A percentile compares a stretch with the other conserved stretches of the same genome.
These are phyloP conservation scores for Pichia nanzhaoensis DNA, from an alignment of 805 yeast species.

Conservation along the genomic window DNA sequence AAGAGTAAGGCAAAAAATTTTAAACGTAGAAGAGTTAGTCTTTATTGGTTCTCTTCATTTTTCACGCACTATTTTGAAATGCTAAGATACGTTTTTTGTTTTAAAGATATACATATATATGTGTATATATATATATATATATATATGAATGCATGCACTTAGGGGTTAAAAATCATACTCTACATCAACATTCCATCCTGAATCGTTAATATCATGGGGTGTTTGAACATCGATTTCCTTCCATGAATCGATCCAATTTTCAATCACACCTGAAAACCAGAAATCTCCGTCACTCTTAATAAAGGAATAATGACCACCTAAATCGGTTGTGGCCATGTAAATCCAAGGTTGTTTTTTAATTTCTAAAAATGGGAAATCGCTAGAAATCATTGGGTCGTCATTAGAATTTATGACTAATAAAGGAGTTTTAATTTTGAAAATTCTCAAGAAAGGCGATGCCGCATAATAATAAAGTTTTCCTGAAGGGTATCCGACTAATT, in stretches of 20 bases:
- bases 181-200: constrained; percentile 15
- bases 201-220: constrained; percentile 14
- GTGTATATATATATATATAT: no score
- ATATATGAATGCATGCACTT: not conserved
- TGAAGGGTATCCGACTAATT: constrained; percentile 53
- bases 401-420: constrained; percentile 49
- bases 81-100: no score
- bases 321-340: constrained; percentile 47
- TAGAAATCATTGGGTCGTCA: constrained; percentile 64
- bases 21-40: no score
- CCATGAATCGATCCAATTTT: constrained; percentile 35
- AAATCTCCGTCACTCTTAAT: constrained; percentile 37
- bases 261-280: constrained; percentile 42
- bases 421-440: constrained; percentile 55
- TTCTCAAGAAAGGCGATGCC: constrained; percentile 54
- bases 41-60: no score
- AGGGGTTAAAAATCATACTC: constrained; percentile 12
- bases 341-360: constrained; percentile 51
- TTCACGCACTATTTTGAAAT: no score
- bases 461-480: constrained; percentile 59
- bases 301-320: constrained; percentile 69
- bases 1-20: no score
- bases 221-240: constrained; percentile 15
- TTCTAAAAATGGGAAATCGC: constrained; percentile 46
- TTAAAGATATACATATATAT: no score